Evolutionary conservation across 2,329 filamentous ascomycete species (phyloP).

Genomic region (Tolypocladium tropicale): DNA sequence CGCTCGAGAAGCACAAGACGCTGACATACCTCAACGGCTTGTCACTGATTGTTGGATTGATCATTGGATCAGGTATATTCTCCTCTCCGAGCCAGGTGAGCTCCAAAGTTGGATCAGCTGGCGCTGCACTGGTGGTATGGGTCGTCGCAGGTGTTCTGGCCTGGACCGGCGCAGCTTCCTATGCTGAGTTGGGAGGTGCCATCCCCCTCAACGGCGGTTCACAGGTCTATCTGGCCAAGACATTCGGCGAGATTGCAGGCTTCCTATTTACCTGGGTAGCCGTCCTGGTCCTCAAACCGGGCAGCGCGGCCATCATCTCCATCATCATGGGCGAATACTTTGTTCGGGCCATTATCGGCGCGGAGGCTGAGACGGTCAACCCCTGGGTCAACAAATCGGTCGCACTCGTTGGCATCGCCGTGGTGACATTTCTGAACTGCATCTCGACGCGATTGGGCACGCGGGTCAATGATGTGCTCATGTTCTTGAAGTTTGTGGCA

Average conservation of each 20-base stretch:
- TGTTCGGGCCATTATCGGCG: slow-evolving; percentile 76
- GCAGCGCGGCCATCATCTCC: slow-evolving; percentile 84
- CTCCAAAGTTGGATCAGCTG: slow-evolving; percentile 80
- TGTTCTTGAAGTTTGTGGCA: slow-evolving; percentile 94
- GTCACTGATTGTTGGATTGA: slow-evolving; percentile 81
- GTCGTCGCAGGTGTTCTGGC: slow-evolving; percentile 80
- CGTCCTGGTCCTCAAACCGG: slow-evolving; percentile 87
- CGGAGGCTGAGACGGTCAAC: slow-evolving; percentile 72
- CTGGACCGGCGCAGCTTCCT: slow-evolving; percentile 93
- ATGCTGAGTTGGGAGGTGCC: slow-evolving; percentile 88
- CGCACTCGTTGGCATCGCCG: slow-evolving; percentile 62
- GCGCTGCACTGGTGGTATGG: slow-evolving; percentile 87
- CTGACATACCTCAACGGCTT: slow-evolving; percentile 90
- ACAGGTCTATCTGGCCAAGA: slow-evolving; percentile 91
- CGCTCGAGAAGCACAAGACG: slow-evolving; percentile 89
- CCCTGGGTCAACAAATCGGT: slow-evolving; percentile 87
- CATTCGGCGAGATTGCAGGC: slow-evolving; percentile 84
- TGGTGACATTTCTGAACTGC: slow-evolving; percentile 81
- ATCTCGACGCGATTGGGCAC: slow-evolving; percentile 84
- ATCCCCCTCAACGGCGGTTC: slow-evolving; percentile 93
- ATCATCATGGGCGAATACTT: slow-evolving; percentile 98
- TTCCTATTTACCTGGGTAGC: slow-evolving; percentile 97
- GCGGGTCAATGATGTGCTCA: slow-evolving; percentile 79
- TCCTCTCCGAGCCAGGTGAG: slow-evolving; percentile 91
- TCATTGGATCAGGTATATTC: slow-evolving; percentile 95